phyloP scores from a whole-genome alignment of 2,329 filamentous ascomycete genomes.

The Colletotrichum viniferum region DNA sequence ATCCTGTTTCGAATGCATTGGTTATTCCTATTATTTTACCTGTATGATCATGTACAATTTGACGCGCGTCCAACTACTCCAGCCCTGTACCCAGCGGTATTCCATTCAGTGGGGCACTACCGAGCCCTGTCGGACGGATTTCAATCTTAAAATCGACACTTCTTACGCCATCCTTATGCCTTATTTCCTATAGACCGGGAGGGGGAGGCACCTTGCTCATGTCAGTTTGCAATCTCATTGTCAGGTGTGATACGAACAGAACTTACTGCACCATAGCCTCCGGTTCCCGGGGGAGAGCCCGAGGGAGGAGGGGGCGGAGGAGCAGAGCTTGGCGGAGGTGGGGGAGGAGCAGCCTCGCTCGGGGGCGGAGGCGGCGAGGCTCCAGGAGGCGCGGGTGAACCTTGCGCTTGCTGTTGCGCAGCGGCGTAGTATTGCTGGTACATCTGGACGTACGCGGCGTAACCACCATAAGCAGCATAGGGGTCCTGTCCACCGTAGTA shows the following conservation, averaged over 20 bases:
- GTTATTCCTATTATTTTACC: constrained; percentile 5
- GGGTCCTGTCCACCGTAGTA: constrained; percentile 81
- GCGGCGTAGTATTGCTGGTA: constrained; percentile 74
- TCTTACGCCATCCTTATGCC: not conserved
- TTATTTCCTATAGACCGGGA: constrained; percentile 50
- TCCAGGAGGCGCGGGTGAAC: constrained; percentile 49
- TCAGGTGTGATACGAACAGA: not conserved
- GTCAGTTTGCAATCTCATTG: not conserved
- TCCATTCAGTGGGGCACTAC: not conserved
- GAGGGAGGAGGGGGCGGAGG: constrained; percentile 56
- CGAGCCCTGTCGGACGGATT: not conserved
- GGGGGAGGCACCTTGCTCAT: constrained; percentile 58
- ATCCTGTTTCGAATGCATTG: not conserved
- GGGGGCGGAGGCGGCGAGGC: constrained; percentile 62
- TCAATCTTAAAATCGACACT: not conserved
- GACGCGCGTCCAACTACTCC: not conserved
- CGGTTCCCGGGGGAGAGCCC: constrained; percentile 54
- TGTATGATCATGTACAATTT: constrained; percentile 9
- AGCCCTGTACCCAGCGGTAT: not conserved
- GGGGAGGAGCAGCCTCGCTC: constrained; percentile 66
- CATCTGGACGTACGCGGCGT: constrained; percentile 75
- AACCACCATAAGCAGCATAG: constrained; percentile 90
- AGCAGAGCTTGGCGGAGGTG: constrained; percentile 59
- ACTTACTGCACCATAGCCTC: constrained; percentile 69
- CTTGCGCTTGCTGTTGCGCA: constrained; percentile 53